These are phyloP conservation scores for Ustilago loliicola DNA, from an alignment of 1,284 basidiomycete species.

Conservation along the genomic window DNA sequence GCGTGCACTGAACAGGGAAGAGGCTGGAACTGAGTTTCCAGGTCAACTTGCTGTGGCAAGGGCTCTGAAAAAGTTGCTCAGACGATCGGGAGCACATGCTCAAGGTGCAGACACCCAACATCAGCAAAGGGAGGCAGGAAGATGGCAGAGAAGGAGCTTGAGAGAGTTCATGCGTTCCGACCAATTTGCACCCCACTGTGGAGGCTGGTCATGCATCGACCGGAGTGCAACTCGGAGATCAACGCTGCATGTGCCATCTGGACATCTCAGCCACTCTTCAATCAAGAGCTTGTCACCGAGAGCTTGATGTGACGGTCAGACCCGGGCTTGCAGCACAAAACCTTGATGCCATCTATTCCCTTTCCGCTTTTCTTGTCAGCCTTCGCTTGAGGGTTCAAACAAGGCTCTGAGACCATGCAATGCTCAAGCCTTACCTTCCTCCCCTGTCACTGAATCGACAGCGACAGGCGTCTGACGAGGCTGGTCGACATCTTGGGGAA, in stretches of 20 bases:
- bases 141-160: neutral
- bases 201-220: constrained; percentile 10
- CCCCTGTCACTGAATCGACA: neutral
- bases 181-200: neutral
- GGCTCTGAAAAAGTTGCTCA: constrained; percentile 7
- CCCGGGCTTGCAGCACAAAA: neutral
- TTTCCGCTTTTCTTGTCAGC: neutral
- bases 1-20: neutral
- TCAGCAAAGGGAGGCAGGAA: neutral
- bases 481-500: neutral
- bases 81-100: constrained; percentile 18
- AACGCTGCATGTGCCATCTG: constrained; percentile 6
- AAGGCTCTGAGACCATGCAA: neutral
- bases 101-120: constrained; percentile 5
- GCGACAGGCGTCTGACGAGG: neutral
- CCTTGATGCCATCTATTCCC: neutral
- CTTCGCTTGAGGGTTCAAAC: neutral
- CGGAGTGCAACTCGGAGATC: constrained; percentile 9
- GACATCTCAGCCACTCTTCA: neutral
- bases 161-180: constrained; percentile 5
- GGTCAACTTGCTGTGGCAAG: neutral
- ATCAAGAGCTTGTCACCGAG: neutral
- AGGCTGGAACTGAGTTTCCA: neutral
- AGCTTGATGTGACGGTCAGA: constrained; percentile 3
- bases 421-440: neutral